Conservation (phyloP, 1,284 basidiomycete genomes). For the Ceratobasidium sp. region DNA sequence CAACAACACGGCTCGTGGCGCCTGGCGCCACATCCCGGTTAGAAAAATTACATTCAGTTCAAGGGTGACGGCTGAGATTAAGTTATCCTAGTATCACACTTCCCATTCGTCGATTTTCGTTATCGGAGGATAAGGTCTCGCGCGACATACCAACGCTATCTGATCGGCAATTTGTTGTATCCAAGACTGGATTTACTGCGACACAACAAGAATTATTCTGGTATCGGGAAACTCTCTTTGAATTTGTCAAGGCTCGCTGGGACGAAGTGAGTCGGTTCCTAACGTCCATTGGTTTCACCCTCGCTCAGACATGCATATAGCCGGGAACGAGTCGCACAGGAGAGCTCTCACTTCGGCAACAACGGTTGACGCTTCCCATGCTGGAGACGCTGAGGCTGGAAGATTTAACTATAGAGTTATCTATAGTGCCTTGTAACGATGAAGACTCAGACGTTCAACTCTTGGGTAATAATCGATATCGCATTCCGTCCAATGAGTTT, state of each 20-base stretch:
- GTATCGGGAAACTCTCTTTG: constrained; percentile 88
- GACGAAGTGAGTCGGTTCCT: constrained; percentile 66
- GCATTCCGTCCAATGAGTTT: constrained; percentile 25
- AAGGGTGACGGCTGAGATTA: neutral
- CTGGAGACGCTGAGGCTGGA: constrained; percentile 62
- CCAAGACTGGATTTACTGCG: constrained; percentile 68
- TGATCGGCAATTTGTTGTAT: constrained; percentile 91
- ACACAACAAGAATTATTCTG: constrained; percentile 85
- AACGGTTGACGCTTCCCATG: constrained; percentile 77
- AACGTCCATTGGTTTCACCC: neutral
- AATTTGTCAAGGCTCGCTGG: constrained; percentile 75
- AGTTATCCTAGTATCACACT: constrained; percentile 68
- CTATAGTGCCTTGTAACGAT: constrained; percentile 2
- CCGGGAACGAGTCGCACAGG: constrained; percentile 77
- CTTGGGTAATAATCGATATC: constrained; percentile 8
- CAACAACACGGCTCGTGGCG: constrained; percentile 69
- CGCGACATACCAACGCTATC: constrained; percentile 83
- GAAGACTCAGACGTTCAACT: neutral
- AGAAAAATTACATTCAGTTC: constrained; percentile 44
- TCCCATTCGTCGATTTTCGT: constrained; percentile 72
- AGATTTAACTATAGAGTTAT: constrained; percentile 23
- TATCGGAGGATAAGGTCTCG: constrained; percentile 65
- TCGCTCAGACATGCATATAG: constrained; percentile 52
- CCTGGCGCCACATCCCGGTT: constrained; percentile 86
- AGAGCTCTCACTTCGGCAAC: constrained; percentile 74